Evolutionary conservation across 2,329 filamentous ascomycete genomes (phyloP).

Genomic region (Alternaria hordeiaustralica): DNA sequence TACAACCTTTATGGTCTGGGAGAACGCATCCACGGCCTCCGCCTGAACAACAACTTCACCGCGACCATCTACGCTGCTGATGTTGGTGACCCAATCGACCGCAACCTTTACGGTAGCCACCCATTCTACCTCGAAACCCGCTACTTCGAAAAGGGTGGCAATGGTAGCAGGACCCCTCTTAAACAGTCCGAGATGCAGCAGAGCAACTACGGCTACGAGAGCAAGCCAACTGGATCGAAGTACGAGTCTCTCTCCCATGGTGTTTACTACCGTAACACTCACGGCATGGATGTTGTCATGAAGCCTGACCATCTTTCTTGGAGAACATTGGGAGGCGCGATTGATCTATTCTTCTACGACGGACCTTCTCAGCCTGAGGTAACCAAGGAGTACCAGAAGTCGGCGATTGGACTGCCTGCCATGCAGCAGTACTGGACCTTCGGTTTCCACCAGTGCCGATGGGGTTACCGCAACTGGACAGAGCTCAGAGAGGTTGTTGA

Average conservation of each 20-base stretch:
- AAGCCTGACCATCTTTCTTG: constrained; percentile 70
- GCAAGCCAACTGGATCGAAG: constrained; percentile 46
- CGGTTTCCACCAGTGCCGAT: constrained; percentile 83
- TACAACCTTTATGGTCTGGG: constrained; percentile 80
- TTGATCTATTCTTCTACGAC: constrained; percentile 81
- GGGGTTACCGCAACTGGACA: constrained; percentile 80
- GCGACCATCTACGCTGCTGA: constrained; percentile 73
- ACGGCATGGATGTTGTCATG: constrained; percentile 76
- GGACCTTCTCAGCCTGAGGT: constrained; percentile 73
- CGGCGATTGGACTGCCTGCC: constrained; percentile 71
- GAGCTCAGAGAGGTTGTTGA: constrained; percentile 65
- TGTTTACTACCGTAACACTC: constrained; percentile 77
- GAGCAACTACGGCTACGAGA: constrained; percentile 12
- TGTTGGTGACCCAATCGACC: constrained; percentile 67
- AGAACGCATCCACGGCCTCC: constrained; percentile 73
- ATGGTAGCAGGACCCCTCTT: constrained; percentile 60
- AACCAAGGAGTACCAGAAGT: constrained; percentile 72
- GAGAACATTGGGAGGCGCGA: constrained; percentile 75
- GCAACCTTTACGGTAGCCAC: constrained; percentile 77
- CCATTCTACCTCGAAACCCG: constrained; percentile 81
- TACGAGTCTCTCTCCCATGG: constrained; percentile 77
- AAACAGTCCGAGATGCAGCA: constrained; percentile 58
- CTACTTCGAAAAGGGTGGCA: constrained; percentile 67
- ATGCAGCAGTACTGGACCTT: constrained; percentile 82
- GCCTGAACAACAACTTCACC: constrained; percentile 75